Evolutionary conservation across 371 early-diverging fungal genomes (phyloP).

Genomic region (Mucor saturninus): DNA sequence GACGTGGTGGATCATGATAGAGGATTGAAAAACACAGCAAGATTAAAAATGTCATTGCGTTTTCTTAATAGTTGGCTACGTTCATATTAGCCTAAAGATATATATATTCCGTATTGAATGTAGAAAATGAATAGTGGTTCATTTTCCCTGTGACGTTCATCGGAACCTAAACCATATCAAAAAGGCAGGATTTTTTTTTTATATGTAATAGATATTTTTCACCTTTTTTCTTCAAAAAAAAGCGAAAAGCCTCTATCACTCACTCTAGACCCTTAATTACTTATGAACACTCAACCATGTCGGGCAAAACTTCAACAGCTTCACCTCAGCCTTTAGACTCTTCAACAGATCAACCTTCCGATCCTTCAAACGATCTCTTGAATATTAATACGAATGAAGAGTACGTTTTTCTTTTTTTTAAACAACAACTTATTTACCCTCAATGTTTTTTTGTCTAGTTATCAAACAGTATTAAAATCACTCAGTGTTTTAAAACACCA

Average conservation of each 20-base stretch:
- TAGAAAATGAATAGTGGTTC: no score
- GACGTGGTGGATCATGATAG: no score
- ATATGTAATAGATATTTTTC: no score
- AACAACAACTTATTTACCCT: not conserved
- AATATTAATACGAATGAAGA: conserved; percentile 41
- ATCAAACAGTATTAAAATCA: conserved; percentile 36
- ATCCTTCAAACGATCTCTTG: conserved; percentile 8
- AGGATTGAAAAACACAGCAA: no score
- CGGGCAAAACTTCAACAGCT: conserved; percentile 14
- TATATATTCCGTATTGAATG: no score
- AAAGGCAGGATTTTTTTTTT: not conserved
- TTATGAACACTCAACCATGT: conserved; percentile 16
- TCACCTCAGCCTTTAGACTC: conserved; percentile 6
- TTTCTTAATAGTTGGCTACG: no score
- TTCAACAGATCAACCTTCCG: conserved; percentile 10
- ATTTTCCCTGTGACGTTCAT: no score
- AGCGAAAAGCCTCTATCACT: not conserved
- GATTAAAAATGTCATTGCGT: no score
- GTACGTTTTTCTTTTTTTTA: conserved; percentile 18
- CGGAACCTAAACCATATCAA: no score
- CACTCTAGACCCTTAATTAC: not conserved
- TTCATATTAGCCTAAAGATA: no score
- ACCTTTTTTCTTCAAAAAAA: no score
- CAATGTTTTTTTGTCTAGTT: conserved; percentile 23
- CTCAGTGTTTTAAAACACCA: conserved; percentile 49